These are phyloP conservation scores for Cairneyella variabilis DNA, from an alignment of 495 filamentous ascomycete genomes.

Conservation along the genomic window DNA sequence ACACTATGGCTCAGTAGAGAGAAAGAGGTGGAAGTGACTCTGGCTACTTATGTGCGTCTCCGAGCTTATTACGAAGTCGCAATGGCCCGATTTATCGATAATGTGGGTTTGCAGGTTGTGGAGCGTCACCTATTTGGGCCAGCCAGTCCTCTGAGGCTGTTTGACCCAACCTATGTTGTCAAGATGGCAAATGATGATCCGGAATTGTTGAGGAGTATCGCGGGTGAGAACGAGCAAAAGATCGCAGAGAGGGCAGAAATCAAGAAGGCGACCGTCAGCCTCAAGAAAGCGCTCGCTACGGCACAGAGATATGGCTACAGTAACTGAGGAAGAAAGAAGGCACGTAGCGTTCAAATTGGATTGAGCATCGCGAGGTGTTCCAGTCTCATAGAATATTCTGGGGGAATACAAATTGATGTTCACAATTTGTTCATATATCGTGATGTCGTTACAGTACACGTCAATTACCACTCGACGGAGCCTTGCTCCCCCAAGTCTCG, in stretches of 20 bases:
- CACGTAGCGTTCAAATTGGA: too few relatives aligned
- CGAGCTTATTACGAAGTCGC: neutral
- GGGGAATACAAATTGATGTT: too few relatives aligned
- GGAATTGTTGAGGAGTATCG: neutral
- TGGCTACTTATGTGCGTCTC: neutral
- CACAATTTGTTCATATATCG: too few relatives aligned
- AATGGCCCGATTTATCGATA: neutral
- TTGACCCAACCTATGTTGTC: neutral
- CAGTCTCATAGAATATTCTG: too few relatives aligned
- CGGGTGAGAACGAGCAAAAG: neutral
- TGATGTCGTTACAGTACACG: too few relatives aligned
- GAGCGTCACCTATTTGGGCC: neutral
- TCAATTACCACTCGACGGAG: too few relatives aligned
- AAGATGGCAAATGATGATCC: neutral
- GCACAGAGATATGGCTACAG: neutral
- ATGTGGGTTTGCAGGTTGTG: neutral
- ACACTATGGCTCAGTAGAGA: neutral
- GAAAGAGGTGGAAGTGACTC: neutral
- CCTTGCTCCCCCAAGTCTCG: too few relatives aligned
- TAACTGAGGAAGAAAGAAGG: neutral
- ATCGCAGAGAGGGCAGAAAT: neutral
- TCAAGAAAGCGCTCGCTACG: neutral
- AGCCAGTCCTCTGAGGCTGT: neutral
- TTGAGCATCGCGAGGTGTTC: too few relatives aligned
- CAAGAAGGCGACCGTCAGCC: neutral